These are phyloP conservation scores for Primulina eburnea DNA, from an alignment of 257 asterid species.

Conservation along the genomic window DNA sequence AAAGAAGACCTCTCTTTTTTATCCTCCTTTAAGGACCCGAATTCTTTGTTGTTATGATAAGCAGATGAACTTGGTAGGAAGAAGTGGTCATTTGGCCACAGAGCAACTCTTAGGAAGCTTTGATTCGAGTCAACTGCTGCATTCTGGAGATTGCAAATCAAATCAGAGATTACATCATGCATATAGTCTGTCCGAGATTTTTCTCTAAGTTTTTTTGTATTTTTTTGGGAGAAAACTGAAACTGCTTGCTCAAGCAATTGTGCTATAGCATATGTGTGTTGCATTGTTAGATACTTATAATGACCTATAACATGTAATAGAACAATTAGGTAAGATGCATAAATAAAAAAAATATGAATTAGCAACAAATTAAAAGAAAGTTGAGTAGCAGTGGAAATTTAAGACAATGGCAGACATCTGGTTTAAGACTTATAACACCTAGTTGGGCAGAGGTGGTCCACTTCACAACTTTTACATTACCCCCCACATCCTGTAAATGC, in stretches of 20 bases:
- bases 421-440: constrained; percentile 53
- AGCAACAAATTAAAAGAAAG: not conserved
- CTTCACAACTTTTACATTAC: constrained; percentile 54
- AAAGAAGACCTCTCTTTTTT: constrained; percentile 45
- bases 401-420: not conserved
- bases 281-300: constrained; percentile 42
- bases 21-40: constrained; percentile 40
- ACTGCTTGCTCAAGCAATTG: constrained; percentile 65
- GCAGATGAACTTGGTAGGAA: constrained; percentile 70
- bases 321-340: not conserved
- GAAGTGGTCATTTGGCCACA: constrained; percentile 76
- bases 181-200: constrained; percentile 41
- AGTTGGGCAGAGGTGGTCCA: constrained; percentile 35
- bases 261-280: constrained; percentile 47
- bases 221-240: constrained; percentile 51
- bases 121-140: constrained; percentile 80
- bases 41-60: constrained; percentile 42
- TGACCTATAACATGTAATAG: constrained; percentile 42
- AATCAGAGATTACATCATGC: constrained; percentile 54
- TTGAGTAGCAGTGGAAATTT: not conserved
- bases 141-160: constrained; percentile 87
- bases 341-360: not conserved
- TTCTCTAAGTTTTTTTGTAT: constrained; percentile 59
- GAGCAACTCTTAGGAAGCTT: constrained; percentile 78
- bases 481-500: constrained; percentile 63